Percentiles rank a stretch among this genome's conserved stretches.
Evolutionary conservation across 73 alveolate species (phyloP).

Genomic region (Tetrahymena malaccensis): DNA sequence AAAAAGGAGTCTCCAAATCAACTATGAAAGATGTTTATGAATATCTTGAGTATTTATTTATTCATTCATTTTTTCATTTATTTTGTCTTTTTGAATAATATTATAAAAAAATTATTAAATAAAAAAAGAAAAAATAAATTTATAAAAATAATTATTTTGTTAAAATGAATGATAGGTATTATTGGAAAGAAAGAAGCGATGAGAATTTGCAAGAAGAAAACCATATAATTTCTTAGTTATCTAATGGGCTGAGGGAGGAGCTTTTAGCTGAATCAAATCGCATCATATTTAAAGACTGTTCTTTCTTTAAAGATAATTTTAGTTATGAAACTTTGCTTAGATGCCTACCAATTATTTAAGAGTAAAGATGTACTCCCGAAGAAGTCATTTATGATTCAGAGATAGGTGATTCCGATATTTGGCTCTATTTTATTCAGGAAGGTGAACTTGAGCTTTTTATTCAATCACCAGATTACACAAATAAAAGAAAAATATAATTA

Average conservation of each 20-base stretch:
- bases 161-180: constrained; percentile 4
- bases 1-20: not conserved
- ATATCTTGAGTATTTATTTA: constrained; percentile 6
- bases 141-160: no score
- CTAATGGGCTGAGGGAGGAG: constrained; percentile 16
- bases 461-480: not conserved
- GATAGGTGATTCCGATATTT: not conserved
- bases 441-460: not conserved
- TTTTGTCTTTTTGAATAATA: no score
- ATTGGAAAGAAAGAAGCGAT: constrained; percentile 3
- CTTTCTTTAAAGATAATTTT: not conserved
- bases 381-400: not conserved
- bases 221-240: not conserved
- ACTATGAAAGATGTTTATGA: not conserved
- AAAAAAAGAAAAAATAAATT: no score
- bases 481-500: not conserved
- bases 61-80: no score
- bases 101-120: not conserved
- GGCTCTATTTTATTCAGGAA: not conserved
- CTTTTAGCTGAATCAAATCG: constrained; percentile 7
- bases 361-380: not conserved
- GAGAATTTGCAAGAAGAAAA: constrained; percentile 10
- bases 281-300: not conserved
- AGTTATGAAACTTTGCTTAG: not conserved
- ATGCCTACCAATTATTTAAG: not conserved